Evolutionary conservation across 2,329 filamentous ascomycete species (phyloP), one percentile per base, ranked within the genome.

Genomic region (Colletotrichum graminicola): DNA sequence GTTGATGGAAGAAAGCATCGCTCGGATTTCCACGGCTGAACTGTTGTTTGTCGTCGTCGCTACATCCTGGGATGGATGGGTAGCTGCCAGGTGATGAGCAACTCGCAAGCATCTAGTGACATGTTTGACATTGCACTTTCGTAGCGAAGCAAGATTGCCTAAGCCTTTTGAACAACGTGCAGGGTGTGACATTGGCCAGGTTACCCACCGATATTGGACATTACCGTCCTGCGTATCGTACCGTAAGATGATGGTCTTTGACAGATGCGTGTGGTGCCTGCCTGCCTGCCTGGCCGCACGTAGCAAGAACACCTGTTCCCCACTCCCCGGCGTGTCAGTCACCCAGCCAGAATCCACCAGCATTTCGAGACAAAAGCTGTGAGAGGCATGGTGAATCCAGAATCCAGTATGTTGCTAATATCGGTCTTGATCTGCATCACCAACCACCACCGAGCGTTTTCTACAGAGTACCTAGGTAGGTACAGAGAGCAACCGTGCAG

Each of bases 1-100:
- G 39, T n/a, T 34, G 36, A 11, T 52, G 23, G 60, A 45, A 39
- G 34, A 52, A 47, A 16, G 43, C 21, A 66, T 61, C n/a, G n/a
- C 14, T 18, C 23, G 32, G 18, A 18, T 18, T 60, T 34, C 62
- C 39, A 39, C 18, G 23, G 55, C 47, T 51, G 65, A 55, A 63
- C 54, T 63, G 59, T 59, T 63, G 32, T 43, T 43, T 60, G 54
- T 62, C 54, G 32, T 59, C 23, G 45, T 71, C 23, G n/a, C n/a
- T 47, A 45, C 36, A 60, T 59, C 49, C 63, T 57, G 56, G 63
- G 54, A 55, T 32, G 56, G 54, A 55, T 32, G 51, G 43, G 51
- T 26, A 6, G n/a, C 55, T 41, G 36, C 14, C n/a, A 2, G 34
- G 55, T n/a, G 36, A 66, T 14, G 26, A 21, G 45, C 26, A 39